A percentile compares a stretch with the other conserved stretches of the same genome.
Evolutionary conservation across 495 filamentous ascomycete genomes (phyloP).

Genomic region (Penicillium herquei): DNA sequence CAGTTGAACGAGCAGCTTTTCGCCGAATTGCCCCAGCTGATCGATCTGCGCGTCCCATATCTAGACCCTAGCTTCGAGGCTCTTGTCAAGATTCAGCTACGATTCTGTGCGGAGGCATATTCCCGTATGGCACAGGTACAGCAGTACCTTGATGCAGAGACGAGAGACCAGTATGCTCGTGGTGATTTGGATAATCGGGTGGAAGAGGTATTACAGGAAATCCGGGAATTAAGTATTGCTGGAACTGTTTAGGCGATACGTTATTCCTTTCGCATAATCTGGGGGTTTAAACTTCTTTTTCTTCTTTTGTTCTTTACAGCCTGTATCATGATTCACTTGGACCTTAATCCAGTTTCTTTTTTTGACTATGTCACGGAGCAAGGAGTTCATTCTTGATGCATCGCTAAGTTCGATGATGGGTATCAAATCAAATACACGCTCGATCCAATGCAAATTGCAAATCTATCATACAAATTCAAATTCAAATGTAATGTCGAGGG

Average conservation of each 20-base stretch:
- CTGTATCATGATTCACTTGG: background rate
- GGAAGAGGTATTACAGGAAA: slow-evolving; percentile 95
- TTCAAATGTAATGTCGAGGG: background rate
- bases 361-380: background rate
- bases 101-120: slow-evolving; percentile 97
- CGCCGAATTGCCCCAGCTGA: slow-evolving; percentile 91
- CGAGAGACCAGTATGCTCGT: slow-evolving; percentile 91
- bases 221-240: slow-evolving; percentile 92
- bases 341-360: background rate
- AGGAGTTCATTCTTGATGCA: slow-evolving; percentile 9
- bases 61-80: slow-evolving; percentile 96
- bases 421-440: slow-evolving; percentile 11
- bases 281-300: slow-evolving; percentile 5
- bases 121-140: slow-evolving; percentile 97
- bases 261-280: background rate
- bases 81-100: slow-evolving; percentile 94
- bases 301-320: background rate
- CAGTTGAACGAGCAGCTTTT: slow-evolving; percentile 94
- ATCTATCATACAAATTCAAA: background rate
- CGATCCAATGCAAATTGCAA: slow-evolving; percentile 1
- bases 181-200: slow-evolving; percentile 89
- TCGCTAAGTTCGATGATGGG: slow-evolving; percentile 7
- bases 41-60: slow-evolving; percentile 95
- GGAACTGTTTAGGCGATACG: slow-evolving; percentile 55
- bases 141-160: slow-evolving; percentile 96